Conservation (phyloP, 1,284 basidiomycete species). For the Spongiforma sp. region DNA sequence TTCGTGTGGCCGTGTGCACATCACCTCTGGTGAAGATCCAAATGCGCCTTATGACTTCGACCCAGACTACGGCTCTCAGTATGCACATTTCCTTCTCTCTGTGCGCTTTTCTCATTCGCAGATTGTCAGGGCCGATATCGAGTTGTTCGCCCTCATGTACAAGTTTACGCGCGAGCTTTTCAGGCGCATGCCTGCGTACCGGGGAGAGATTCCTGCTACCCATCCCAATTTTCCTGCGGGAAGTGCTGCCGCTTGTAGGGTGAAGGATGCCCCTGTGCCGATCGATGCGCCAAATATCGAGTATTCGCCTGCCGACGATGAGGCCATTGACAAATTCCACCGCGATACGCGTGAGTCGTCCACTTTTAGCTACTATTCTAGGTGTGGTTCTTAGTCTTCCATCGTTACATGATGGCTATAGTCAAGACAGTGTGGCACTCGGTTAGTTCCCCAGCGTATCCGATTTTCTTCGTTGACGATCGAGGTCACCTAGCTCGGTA, state of each 20-base stretch:
- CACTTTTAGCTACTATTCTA: not conserved
- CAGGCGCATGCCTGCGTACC: slow-evolving; percentile 59
- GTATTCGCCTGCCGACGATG: slow-evolving; percentile 63
- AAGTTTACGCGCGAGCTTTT: slow-evolving; percentile 26
- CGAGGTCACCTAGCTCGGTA: slow-evolving; percentile 26
- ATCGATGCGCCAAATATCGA: slow-evolving; percentile 52
- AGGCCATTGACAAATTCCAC: slow-evolving; percentile 51
- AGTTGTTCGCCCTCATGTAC: slow-evolving; percentile 19
- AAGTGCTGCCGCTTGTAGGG: slow-evolving; percentile 47
- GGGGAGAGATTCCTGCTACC: slow-evolving; percentile 50
- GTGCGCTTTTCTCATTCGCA: not conserved
- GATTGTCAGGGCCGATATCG: slow-evolving; percentile 18
- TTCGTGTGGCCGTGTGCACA: slow-evolving; percentile 34
- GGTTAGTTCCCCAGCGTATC: slow-evolving; percentile 38
- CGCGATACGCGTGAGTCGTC: slow-evolving; percentile 35
- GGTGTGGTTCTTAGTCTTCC: not conserved
- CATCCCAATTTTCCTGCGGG: slow-evolving; percentile 57
- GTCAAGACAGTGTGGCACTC: slow-evolving; percentile 60
- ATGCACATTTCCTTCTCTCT: not conserved
- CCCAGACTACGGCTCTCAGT: slow-evolving; percentile 17
- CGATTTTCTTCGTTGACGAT: not conserved
- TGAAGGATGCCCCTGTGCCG: slow-evolving; percentile 42
- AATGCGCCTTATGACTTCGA: slow-evolving; percentile 30
- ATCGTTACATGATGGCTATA: slow-evolving; percentile 30
- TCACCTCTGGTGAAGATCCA: slow-evolving; percentile 30